Conservation (phyloP, 2,329 filamentous ascomycete species). For the Madurella fahalii region DNA sequence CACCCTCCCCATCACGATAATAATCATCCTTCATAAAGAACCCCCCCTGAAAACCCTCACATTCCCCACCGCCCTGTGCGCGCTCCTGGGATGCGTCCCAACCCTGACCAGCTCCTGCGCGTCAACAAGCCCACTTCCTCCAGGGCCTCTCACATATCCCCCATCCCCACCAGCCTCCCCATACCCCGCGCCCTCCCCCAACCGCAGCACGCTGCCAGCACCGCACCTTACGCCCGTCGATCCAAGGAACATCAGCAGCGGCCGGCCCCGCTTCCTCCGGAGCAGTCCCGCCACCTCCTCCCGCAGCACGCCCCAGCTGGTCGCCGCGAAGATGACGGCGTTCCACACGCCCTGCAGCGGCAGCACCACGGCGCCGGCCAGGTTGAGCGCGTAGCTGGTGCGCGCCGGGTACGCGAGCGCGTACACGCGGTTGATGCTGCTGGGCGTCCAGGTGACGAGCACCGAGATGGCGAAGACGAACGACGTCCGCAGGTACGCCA, state of each 20-base stretch:
- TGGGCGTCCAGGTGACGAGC: slow-evolving; percentile 60
- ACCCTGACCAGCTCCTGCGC: not conserved
- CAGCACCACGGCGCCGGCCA: slow-evolving; percentile 66
- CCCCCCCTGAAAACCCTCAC: slow-evolving; percentile 23
- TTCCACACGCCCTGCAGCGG: slow-evolving; percentile 81
- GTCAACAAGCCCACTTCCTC: not conserved
- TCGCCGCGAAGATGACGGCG: slow-evolving; percentile 68
- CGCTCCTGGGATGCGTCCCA: not conserved
- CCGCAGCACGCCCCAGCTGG: slow-evolving; percentile 46
- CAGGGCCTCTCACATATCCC: no score
- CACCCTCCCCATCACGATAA: no score
- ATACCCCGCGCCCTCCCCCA: no score
- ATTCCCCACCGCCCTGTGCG: slow-evolving; percentile 3
- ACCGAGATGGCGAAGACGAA: slow-evolving; percentile 59
- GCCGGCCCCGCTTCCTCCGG: no score
- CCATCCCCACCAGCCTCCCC: no score
- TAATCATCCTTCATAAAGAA: slow-evolving; percentile 12
- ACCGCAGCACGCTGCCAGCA: no score
- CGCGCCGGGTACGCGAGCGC: slow-evolving; percentile 53
- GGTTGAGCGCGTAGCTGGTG: slow-evolving; percentile 61
- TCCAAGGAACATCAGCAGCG: no score
- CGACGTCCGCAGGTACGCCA: slow-evolving; percentile 57
- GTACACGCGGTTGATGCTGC: slow-evolving; percentile 71
- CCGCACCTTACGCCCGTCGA: no score
- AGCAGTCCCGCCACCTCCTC: slow-evolving; percentile 22